Evolutionary conservation across 75 land plant species (phyloP).

Genomic region (Picea sitchensis): DNA sequence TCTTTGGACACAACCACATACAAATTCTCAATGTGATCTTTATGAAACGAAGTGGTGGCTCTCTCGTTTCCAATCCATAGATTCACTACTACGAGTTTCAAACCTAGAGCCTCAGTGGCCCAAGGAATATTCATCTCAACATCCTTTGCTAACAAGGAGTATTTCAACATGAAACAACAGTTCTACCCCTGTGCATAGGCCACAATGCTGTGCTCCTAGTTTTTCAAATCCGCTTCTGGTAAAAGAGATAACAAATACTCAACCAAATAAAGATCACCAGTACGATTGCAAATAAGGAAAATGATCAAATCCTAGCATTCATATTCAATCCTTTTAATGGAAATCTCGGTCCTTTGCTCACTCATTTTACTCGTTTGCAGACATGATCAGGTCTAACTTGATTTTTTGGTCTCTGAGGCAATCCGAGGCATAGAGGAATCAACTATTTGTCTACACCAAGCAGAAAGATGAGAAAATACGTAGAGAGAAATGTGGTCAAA

Average conservation of each 20-base stretch:
- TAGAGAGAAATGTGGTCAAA: too few species aligned
- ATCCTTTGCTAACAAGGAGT: conserved; percentile 40
- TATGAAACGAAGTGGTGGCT: conserved; percentile 79
- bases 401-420: too few species aligned
- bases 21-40: conserved; percentile 91
- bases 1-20: conserved; percentile 78
- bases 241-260: conserved; percentile 1
- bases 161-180: conserved; percentile 68
- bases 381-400: background rate
- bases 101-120: conserved; percentile 40
- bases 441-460: too few species aligned
- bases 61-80: conserved; percentile 75
- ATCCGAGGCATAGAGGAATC: too few species aligned
- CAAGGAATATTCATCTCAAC: conserved; percentile 35
- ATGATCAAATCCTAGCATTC: conserved; percentile 6
- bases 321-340: background rate
- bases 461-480: too few species aligned
- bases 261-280: background rate
- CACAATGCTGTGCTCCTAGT: conserved; percentile 18
- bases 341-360: background rate
- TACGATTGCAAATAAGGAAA: background rate
- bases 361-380: background rate
- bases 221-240: background rate
- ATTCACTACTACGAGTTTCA: conserved; percentile 80
- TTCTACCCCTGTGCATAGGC: conserved; percentile 87